Base-by-base conservation (phyloP, 352 stramenopile genomes). In the Stramenopiles sp. region DNA sequence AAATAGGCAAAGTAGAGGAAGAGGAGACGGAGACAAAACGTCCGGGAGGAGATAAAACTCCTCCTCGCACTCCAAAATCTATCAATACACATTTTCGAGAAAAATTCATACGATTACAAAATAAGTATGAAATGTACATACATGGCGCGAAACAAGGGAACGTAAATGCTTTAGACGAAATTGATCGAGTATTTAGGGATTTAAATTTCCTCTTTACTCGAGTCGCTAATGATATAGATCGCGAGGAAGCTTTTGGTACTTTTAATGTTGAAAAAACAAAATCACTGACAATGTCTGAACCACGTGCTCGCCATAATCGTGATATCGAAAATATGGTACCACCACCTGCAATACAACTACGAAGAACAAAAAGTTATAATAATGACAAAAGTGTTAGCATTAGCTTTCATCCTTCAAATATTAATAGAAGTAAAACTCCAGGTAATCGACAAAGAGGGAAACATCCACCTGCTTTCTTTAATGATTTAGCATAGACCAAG, bases 331-430 rank as follows among this genome's bases (percentile, higher is more conserved):
- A 13, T 53, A 53, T 4, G 38, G 38, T 53, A 4, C 38, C 38
- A 13, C 38, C 38, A 53, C 38, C 38, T 13, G n/a, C n/a, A n/a
- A 53, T 76, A 33, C 30, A 4, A 33, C 13, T 76, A 76, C 4
- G 65, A 76, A 76, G 65, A 13, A 76, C 65, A 1, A 76, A 76
- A 20, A 76, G 65, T 76, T 76, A 76, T 33, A 76, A 76, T 7
- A 76, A 20, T 20, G 30, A 76, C 13, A 53, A 13, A 4, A 53
- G 38, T 4, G 4, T 13, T 53, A 53, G 38, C 13, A 53, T 53
- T 4, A 4, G 13, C 13, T 13, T 13, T 53, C 38, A 53, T 53
- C 4, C 38, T 4, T 13, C 38, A 53, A 53, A 13, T 53, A 13
- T 13, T 13, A 53, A 53, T 13, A 53, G 38, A 53, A 13, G 4